Base-by-base conservation (phyloP, 768 basidiomycete genomes). In the Serendipita sp. region DNA sequence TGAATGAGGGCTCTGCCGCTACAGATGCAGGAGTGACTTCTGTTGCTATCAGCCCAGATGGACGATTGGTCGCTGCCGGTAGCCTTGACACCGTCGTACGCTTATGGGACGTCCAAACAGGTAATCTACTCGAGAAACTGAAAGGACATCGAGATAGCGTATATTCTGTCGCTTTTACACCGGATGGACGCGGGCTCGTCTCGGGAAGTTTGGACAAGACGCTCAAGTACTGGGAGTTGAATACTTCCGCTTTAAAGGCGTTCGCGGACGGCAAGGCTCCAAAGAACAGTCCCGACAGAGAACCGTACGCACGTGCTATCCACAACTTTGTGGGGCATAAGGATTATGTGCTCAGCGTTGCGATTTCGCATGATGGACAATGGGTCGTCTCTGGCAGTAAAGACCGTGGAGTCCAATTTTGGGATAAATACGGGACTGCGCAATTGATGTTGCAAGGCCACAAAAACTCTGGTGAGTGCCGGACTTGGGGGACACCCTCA, bases 301-400 rank as follows among this genome's bases (percentile, higher is more conserved):
- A 65, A 66, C 63, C 35, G 54, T 60, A 44, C 28, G 47, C 45
- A 10, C 24, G 44, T 65, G 91, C 88, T 72, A 84, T 83, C 70
- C 88, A 89, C 81, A 89, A 90, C 69, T 86, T 95, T 70, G 84
- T 81, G 64, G 94, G 93, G 10, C 94, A 95, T 74, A 94, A 92
- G 83, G 86, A 88, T 72, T 88, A 86, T 66, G 86, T 88, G 66
- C 77, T 88, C 62, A 83, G 82, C 53, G 85, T 86, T 53, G 84
- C 84, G 18, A 89, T 93, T 56, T 92, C 90, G 53, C 88, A 92
- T 68, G 94, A 97, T 74, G 91, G 90, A 3, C 84, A 89, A 68
- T 88, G 92, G 89, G 87, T 98, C 69, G 94, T 96, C 10, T 93
- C 91, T 10, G 95, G 96, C 63, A 86, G 85, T 41, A 97, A 97